Conservation (phyloP, 192 early-diverging fungal species). For the Gaertneriomyces sp. region DNA sequence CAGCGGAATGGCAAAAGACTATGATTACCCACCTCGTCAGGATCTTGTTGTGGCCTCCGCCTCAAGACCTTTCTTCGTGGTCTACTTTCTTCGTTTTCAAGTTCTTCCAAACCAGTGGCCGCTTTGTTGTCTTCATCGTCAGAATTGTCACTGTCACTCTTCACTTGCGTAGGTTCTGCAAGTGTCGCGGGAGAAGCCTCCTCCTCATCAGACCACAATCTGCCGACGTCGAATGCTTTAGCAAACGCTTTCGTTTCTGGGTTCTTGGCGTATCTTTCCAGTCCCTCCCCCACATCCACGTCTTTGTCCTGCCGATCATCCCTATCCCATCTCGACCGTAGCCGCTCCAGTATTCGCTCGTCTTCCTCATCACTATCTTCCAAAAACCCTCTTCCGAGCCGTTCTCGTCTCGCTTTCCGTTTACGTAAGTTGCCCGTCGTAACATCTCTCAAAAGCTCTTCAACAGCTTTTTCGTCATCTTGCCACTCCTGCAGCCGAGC, state of each 20-base stretch:
- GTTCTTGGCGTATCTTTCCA: conserved; percentile 24
- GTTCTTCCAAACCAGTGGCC: too few relatives aligned
- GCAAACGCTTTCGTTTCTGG: conserved; percentile 39
- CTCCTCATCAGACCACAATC: background rate
- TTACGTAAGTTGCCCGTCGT: conserved; percentile 39
- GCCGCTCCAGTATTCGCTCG: conserved; percentile 22
- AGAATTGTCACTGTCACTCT: too few relatives aligned
- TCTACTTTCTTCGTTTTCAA: too few relatives aligned
- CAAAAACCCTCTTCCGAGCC: conserved; percentile 18
- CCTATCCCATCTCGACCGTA: conserved; percentile 7
- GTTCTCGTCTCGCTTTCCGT: conserved; percentile 22
- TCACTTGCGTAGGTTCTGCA: too few relatives aligned
- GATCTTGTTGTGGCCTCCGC: too few relatives aligned
- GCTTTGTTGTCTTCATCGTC: too few relatives aligned
- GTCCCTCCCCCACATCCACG: conserved; percentile 8
- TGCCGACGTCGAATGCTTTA: conserved; percentile 27
- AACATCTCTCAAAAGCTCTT: conserved; percentile 34
- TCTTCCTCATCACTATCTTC: conserved; percentile 37
- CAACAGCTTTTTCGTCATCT: conserved; percentile 27
- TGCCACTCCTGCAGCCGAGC: conserved; percentile 25
- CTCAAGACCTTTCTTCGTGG: too few relatives aligned
- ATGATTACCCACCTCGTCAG: too few relatives aligned
- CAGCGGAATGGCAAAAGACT: too few relatives aligned
- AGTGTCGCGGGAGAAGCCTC: too few relatives aligned
- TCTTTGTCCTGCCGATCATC: conserved; percentile 10